These are phyloP conservation scores for Ambrosiella beaveri DNA, from an alignment of 2,329 filamentous ascomycete genomes.

Conservation along the genomic window DNA sequence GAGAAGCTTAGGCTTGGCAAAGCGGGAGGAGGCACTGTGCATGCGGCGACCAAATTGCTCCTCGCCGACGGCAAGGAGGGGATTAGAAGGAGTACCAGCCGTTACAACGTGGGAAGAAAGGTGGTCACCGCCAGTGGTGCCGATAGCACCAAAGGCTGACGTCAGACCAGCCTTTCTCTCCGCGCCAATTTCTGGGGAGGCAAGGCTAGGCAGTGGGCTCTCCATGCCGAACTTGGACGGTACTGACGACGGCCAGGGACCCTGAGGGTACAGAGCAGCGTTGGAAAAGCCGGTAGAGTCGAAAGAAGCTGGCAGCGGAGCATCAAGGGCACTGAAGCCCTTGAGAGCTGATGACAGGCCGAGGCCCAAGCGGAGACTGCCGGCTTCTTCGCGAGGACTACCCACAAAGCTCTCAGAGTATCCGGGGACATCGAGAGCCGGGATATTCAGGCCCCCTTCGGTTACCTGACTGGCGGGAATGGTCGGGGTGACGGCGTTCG, in stretches of 20 bases:
- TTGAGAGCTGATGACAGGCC: slow-evolving; percentile 58
- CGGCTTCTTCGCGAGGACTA: slow-evolving; percentile 57
- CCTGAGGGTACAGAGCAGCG: slow-evolving; percentile 60
- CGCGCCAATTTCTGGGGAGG: slow-evolving; percentile 30
- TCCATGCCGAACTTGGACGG: slow-evolving; percentile 84
- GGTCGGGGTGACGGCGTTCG: slow-evolving; percentile 10
- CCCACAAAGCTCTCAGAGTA: slow-evolving; percentile 47
- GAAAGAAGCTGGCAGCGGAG: slow-evolving; percentile 82
- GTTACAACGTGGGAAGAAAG: slow-evolving; percentile 29
- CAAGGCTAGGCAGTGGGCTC: slow-evolving; percentile 53
- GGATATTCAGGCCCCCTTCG: slow-evolving; percentile 28
- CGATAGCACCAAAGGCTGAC: slow-evolving; percentile 48
- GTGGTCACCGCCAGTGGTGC: slow-evolving; percentile 28
- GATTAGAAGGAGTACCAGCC: slow-evolving; percentile 29
- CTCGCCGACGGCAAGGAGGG: slow-evolving; percentile 27
- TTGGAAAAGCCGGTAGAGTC: slow-evolving; percentile 92
- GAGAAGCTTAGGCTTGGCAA: slow-evolving; percentile 49
- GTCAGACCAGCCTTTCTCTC: slow-evolving; percentile 34
- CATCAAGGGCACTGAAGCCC: slow-evolving; percentile 79
- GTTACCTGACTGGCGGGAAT: slow-evolving; percentile 17
- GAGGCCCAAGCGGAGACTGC: slow-evolving; percentile 29
- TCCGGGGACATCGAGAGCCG: slow-evolving; percentile 39
- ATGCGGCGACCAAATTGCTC: slow-evolving; percentile 57
- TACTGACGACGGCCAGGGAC: slow-evolving; percentile 79
- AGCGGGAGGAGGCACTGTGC: slow-evolving; percentile 41